Conservation (phyloP, 1,284 basidiomycete species). For the Rhodotorula sp. region DNA sequence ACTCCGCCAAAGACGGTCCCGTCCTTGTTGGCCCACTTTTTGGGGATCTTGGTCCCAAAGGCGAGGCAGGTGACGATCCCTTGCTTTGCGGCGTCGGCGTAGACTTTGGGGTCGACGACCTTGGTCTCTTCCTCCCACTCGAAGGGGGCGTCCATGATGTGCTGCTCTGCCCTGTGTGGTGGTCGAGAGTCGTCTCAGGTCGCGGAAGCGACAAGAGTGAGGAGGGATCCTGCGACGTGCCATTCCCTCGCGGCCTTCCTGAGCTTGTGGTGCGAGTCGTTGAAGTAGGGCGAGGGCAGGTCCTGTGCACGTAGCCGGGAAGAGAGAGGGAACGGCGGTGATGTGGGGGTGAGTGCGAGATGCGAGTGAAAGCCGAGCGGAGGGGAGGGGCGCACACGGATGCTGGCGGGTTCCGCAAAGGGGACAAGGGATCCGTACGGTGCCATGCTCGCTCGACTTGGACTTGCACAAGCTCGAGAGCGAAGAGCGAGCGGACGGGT, state of each 20-base stretch:
- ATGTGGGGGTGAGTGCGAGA: not conserved
- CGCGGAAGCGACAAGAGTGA: not conserved
- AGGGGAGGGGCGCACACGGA: slow-evolving; percentile 12
- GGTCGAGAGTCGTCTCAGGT: not conserved
- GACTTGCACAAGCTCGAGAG: no score
- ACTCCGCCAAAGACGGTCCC: slow-evolving; percentile 51
- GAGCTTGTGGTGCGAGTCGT: slow-evolving; percentile 50
- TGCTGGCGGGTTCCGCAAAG: slow-evolving; percentile 28
- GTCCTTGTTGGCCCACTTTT: slow-evolving; percentile 34
- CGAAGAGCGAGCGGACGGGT: not conserved
- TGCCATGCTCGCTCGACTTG: not conserved
- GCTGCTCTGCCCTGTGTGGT: slow-evolving; percentile 12
- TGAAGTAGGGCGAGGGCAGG: slow-evolving; percentile 51
- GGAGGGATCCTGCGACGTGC: slow-evolving; percentile 6
- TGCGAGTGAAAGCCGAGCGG: not conserved
- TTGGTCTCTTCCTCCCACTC: slow-evolving; percentile 44
- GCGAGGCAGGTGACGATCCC: slow-evolving; percentile 49
- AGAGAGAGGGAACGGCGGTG: not conserved
- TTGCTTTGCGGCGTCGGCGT: slow-evolving; percentile 45
- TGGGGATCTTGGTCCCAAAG: slow-evolving; percentile 20
- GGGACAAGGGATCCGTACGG: slow-evolving; percentile 11
- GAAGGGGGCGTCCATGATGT: slow-evolving; percentile 31
- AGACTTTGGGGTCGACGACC: slow-evolving; percentile 41
- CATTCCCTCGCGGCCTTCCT: slow-evolving; percentile 48
- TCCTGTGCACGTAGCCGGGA: slow-evolving; percentile 13